Percentiles rank a stretch among this genome's conserved stretches.
phyloP scores from a whole-genome alignment of 2,329 filamentous ascomycete genomes.

The Plenodomus tracheiphilus region DNA sequence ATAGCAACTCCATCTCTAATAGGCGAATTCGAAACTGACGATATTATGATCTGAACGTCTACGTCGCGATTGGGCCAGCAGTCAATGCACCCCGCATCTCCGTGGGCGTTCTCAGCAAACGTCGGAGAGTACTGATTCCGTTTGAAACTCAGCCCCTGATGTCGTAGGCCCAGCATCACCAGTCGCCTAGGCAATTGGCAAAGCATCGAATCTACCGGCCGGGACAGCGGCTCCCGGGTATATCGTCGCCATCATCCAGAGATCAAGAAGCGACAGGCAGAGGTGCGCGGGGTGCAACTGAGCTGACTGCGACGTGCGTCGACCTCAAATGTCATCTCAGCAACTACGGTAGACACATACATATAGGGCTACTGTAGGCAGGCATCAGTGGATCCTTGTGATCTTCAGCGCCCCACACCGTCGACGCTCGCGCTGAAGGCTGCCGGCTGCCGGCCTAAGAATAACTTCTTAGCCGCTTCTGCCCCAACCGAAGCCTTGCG shows the following conservation, averaged over 20 bases:
- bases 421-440: background rate
- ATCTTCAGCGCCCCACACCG: background rate
- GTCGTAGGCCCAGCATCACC: constrained; percentile 1
- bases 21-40: too few relatives aligned
- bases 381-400: too few relatives aligned
- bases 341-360: too few relatives aligned
- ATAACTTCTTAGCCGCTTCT: too few relatives aligned
- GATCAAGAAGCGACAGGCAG: background rate
- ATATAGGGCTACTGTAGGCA: too few relatives aligned
- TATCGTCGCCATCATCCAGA: background rate
- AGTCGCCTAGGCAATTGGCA: constrained; percentile 2
- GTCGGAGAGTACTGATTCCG: background rate
- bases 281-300: background rate
- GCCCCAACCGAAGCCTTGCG: too few relatives aligned
- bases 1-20: too few relatives aligned
- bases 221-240: constrained; percentile 1
- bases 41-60: too few relatives aligned
- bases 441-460: background rate
- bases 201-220: background rate
- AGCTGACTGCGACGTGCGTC: too few relatives aligned
- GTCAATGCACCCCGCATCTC: background rate
- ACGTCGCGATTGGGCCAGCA: too few relatives aligned
- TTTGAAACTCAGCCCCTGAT: constrained; percentile 4
- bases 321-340: too few relatives aligned
- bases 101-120: background rate